A percentile compares a stretch with the other conserved stretches of the same genome.
Evolutionary conservation across 2,329 filamentous ascomycete species (phyloP).

Genomic region (Esteya vermicola): DNA sequence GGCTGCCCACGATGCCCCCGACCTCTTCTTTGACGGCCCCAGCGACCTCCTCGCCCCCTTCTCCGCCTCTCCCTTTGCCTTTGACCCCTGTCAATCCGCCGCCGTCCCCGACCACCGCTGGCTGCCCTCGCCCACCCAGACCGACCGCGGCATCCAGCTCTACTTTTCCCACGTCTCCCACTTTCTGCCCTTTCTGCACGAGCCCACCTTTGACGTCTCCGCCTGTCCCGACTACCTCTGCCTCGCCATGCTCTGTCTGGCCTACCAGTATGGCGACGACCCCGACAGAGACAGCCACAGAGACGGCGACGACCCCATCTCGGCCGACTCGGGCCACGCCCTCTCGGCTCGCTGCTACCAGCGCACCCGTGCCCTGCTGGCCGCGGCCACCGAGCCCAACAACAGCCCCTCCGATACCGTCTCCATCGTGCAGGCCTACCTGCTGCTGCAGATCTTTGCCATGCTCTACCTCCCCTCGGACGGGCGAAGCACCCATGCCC

Average conservation of each 20-base stretch:
- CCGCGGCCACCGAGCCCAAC: slow-evolving; percentile 12
- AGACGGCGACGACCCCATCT: too few species aligned
- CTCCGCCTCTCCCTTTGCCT: not conserved
- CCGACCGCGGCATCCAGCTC: slow-evolving; percentile 17
- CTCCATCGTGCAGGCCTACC: slow-evolving; percentile 20
- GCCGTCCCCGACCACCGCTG: slow-evolving; percentile 18
- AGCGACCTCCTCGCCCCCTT: not conserved
- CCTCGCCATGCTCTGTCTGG: slow-evolving; percentile 22
- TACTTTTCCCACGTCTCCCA: slow-evolving; percentile 22
- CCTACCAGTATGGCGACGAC: slow-evolving; percentile 23
- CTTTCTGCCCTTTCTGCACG: slow-evolving; percentile 23
- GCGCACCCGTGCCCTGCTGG: slow-evolving; percentile 15
- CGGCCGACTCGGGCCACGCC: slow-evolving; percentile 13
- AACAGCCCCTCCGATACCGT: slow-evolving; percentile 11
- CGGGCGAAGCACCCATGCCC: too few species aligned
- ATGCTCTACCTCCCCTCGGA: slow-evolving; percentile 29
- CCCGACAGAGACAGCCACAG: slow-evolving; percentile 17
- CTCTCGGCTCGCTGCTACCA: slow-evolving; percentile 20
- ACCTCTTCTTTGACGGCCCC: too few species aligned
- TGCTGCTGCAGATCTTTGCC: slow-evolving; percentile 25
- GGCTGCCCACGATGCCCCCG: too few species aligned
- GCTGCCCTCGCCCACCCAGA: slow-evolving; percentile 17
- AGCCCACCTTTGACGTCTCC: slow-evolving; percentile 19
- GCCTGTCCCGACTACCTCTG: slow-evolving; percentile 14
- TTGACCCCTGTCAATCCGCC: too few species aligned